Evolutionary conservation across 2,329 filamentous ascomycete genomes (phyloP), one percentile per base, ranked within the genome.

Genomic region (Emydomyces testavorans): DNA sequence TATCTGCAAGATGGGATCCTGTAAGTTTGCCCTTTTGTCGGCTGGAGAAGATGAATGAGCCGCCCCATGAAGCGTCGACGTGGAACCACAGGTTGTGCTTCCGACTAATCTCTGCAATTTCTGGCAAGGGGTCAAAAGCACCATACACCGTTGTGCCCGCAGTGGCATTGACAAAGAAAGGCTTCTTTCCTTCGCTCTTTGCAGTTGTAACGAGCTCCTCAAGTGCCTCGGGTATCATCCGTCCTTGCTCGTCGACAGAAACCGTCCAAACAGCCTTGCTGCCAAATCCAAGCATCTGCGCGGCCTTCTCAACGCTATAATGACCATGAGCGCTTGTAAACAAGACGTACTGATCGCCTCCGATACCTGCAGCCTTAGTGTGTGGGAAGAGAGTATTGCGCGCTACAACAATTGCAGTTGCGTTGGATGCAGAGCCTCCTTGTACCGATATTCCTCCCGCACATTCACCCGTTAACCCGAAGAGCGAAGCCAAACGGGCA

Each of bases 121-220:
- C 76, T 10, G 72, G 65, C 57, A 94, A 82, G 0, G 85, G 85
- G 59, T 95, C 90, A 61, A 83, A 98, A 0, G 85, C 87, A 13
- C 92, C 92, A 53, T 90, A 72, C 1, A 96, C 90, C 0, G 92
- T 98, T 1, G 90, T 95, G 15, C 92, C 92, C 0, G 92, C 90
- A 0, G 92, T 96, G 4, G 89, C 85, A 62, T 95, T 96, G 61
- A 96, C 85, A 66, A 94, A 95, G 52, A 98, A 83, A 0, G 92
- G 90, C 0, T 84, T 92, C 60, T 82, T 79, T 28, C 85, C 86
- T 42, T 80, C 73, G 0, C 62, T 57, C 57, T 80, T 79, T 20
- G 84, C 80, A 46, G 74, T 71, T 4, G 70, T 43, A 24, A 94
- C 71, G 34, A 80, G 69, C 1, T 71, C 69, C 20, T 83, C 77